A percentile compares a stretch with the other conserved stretches of the same genome.
These are phyloP conservation scores for Fusarium anthophilum DNA, from an alignment of 2,329 filamentous ascomycete species.

Conservation along the genomic window DNA sequence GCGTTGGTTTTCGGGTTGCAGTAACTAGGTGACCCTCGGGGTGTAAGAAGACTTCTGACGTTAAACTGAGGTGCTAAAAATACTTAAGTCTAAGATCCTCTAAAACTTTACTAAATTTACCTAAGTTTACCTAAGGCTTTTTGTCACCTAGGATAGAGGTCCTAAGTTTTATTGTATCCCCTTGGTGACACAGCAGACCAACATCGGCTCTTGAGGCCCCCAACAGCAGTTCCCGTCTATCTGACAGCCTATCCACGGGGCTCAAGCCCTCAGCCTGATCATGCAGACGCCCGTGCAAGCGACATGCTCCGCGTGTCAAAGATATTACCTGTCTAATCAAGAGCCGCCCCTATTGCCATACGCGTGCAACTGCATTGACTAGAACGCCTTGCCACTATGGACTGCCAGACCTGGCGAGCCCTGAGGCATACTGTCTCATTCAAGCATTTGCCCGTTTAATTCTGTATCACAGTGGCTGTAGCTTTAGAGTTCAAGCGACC, in stretches of 20 bases:
- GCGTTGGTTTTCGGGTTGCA: constrained; percentile 10
- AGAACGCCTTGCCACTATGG: constrained; percentile 22
- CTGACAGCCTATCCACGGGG: neutral
- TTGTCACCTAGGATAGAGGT: no score
- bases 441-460: neutral
- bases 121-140: no score
- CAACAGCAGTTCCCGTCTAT: constrained; percentile 4
- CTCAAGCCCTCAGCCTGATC: constrained; percentile 16
- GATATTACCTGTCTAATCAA: constrained; percentile 22
- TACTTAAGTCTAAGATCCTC: no score
- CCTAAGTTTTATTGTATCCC: no score
- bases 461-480: constrained; percentile 1
- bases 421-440: neutral
- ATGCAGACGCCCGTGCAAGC: constrained; percentile 14
- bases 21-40: neutral
- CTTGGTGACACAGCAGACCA: constrained; percentile 6
- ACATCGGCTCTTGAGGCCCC: constrained; percentile 29
- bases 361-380: constrained; percentile 15
- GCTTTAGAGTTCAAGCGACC: neutral
- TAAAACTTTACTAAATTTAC: no score
- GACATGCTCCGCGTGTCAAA: constrained; percentile 30
- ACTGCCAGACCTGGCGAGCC: neutral
- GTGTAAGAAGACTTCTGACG: no score
- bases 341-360: neutral
- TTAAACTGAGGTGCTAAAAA: no score